Percentiles rank a stretch among this genome's conserved stretches.
These are phyloP conservation scores for Colletotrichum abscissum DNA, from an alignment of 2,329 filamentous ascomycete genomes.

Conservation along the genomic window DNA sequence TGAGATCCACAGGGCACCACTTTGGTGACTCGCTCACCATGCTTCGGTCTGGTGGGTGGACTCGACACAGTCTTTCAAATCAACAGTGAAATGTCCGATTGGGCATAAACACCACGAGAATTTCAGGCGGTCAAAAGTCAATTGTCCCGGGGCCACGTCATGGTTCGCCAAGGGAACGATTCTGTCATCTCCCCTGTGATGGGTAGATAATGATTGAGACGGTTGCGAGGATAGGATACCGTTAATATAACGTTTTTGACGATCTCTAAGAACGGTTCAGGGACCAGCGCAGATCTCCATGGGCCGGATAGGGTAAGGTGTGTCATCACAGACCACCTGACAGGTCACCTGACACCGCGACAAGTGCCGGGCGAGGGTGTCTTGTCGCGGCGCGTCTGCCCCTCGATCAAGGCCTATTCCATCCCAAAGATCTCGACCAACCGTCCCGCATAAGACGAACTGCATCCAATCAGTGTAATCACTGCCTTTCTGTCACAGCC, in stretches of 20 bases:
- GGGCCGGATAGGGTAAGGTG: background rate
- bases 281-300: background rate
- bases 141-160: conserved; percentile 3
- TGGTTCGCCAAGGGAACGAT: background rate
- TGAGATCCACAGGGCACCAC: background rate
- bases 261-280: conserved; percentile 12
- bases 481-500: background rate
- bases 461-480: background rate
- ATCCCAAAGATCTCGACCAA: background rate
- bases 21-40: conserved; percentile 1
- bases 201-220: background rate
- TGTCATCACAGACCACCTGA: background rate
- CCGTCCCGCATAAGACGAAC: background rate
- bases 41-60: background rate
- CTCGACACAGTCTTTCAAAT: background rate
- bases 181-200: background rate
- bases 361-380: conserved; percentile 9
- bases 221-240: conserved; percentile 3
- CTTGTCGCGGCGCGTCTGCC: conserved; percentile 6
- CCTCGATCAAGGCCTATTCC: background rate
- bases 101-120: background rate
- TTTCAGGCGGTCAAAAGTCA: conserved; percentile 12
- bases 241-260: conserved; percentile 30
- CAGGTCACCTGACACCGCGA: conserved; percentile 32
- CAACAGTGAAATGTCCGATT: background rate